Base-by-base conservation (phyloP, 2,329 filamentous ascomycete species). In the Amylocarpus encephaloides region DNA sequence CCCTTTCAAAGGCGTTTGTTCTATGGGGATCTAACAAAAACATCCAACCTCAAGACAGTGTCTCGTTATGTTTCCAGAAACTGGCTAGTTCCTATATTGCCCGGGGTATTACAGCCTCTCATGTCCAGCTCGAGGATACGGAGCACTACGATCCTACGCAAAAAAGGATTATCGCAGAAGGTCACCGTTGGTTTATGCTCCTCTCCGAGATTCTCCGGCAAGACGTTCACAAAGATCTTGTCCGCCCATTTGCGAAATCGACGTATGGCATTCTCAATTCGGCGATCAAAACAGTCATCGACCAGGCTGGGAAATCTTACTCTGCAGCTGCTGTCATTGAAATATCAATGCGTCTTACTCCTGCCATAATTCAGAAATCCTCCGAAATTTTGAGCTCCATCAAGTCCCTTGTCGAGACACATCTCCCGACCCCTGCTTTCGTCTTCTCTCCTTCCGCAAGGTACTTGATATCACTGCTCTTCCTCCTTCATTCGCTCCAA, bases 41-140 rank as follows among this genome's bases (percentile, higher is more conserved):
- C 10, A 50, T 68, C 1, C 67, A 73, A 2, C 58, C 82, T 3
- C 66, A 75, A 0, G 59, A 70, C 2, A 70, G 77, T 1, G 71
- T 87, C 0, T 65, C 71, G 13, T 66, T 73, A 2, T 73, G 83
- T 55, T 93, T 88, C 87, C 66, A 72, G 2, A 71, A 71, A 1
- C 67, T 89, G n/a, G 78, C 80, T 0, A 70, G 78, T 1, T 66
- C 74, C 0, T 69, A 95, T n/a, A 72, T 83, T 22, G 73, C 80
- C 30, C 76, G 78, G 34, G 82, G 95, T 50, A 83, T 82, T 48
- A 79, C 80, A 5, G 94, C 89, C 0, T 86, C 89, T 15, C 87
- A 87, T 58, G 75, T 79, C 22, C 74, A 75, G 38, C 94, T 88
- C 0, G 89, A 95, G 64, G 75, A 80, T 45, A 72, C 73, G 12